Percentiles rank a stretch among this genome's conserved stretches.
These are phyloP conservation scores for Rhodocollybia butyracea DNA, from an alignment of 768 basidiomycete species.

Conservation along the genomic window DNA sequence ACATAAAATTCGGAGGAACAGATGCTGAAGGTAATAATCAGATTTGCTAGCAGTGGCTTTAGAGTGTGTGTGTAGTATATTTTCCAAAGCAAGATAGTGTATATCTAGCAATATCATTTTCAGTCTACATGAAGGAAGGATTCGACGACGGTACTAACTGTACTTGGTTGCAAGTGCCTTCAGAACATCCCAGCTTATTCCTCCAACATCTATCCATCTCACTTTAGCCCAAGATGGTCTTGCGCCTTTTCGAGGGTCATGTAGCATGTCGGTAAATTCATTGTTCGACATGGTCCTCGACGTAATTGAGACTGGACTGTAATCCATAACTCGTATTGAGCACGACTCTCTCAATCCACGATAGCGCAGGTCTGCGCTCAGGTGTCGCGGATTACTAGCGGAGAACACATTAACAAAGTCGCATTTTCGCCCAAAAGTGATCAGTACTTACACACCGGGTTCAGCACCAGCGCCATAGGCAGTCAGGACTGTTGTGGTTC, in stretches of 20 bases:
- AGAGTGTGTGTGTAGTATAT: conserved; percentile 35
- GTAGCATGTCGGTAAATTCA: conserved; percentile 45
- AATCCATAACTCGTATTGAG: conserved; percentile 58
- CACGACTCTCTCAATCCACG: conserved; percentile 54
- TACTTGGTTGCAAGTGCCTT: conserved; percentile 56
- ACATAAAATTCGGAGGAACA: conserved; percentile 11
- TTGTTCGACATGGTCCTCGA: conserved; percentile 46
- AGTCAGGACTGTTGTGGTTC: conserved; percentile 28
- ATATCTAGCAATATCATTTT: conserved; percentile 14
- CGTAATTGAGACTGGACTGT: conserved; percentile 43
- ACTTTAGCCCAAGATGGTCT: conserved; percentile 43
- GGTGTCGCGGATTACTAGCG: conserved; percentile 55
- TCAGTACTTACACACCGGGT: conserved; percentile 57
- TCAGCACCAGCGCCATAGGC: conserved; percentile 50
- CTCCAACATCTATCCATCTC: conserved; percentile 66
- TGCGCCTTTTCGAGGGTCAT: conserved; percentile 24
- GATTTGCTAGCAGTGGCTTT: conserved; percentile 21
- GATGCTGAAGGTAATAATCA: conserved; percentile 17
- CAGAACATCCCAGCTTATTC: conserved; percentile 61
- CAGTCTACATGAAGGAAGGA: neutral
- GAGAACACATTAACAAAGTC: too few species aligned
- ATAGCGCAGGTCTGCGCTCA: conserved; percentile 42
- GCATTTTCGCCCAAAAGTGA: too few species aligned
- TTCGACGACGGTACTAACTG: conserved; percentile 30
- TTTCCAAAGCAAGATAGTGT: conserved; percentile 49